A percentile compares a stretch with the other conserved stretches of the same genome.
Conservation (phyloP, 2,329 filamentous ascomycete species). For the Chrysoporthe deuterocubensis region DNA sequence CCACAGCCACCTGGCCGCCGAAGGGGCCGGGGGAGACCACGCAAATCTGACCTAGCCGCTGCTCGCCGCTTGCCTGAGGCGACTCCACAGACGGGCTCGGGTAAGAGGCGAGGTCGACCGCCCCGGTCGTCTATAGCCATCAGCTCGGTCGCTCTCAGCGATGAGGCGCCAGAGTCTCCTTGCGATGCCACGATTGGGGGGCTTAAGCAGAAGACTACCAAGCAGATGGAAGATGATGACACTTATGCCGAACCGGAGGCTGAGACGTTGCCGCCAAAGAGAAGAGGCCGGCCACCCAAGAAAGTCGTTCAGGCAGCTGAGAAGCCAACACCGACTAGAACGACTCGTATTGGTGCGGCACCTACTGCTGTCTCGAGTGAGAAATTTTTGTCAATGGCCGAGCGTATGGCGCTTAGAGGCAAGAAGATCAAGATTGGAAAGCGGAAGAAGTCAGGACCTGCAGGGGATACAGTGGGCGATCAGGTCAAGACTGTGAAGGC, state of each 20-base stretch:
- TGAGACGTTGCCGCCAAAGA: conserved; percentile 28
- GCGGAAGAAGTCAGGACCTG: conserved; percentile 34
- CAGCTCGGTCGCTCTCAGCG: conserved; percentile 8
- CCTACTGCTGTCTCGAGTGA: conserved; percentile 29
- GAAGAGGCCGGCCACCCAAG: conserved; percentile 42
- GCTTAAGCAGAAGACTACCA: conserved; percentile 42
- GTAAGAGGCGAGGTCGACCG: conserved; percentile 28
- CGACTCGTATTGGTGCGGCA: conserved; percentile 6
- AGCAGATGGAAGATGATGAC: conserved; percentile 35
- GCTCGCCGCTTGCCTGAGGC: conserved; percentile 20
- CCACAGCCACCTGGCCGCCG: conserved; percentile 11
- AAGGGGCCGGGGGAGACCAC: conserved; percentile 35
- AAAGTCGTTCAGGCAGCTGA: conserved; percentile 24
- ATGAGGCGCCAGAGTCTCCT: conserved; percentile 26
- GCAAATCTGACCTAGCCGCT: conserved; percentile 30
- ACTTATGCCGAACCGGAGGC: not conserved
- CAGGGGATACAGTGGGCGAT: conserved; percentile 4
- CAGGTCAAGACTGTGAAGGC: conserved; percentile 3
- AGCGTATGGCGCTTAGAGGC: conserved; percentile 58
- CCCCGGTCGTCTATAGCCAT: conserved; percentile 29
- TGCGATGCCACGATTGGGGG: conserved; percentile 36
- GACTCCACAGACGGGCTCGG: conserved; percentile 25
- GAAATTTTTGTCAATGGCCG: conserved; percentile 58
- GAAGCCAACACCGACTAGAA: not conserved
- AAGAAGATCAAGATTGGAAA: conserved; percentile 57